phyloP scores from a whole-genome alignment of 768 basidiomycete species.

The Trametes cingulata region DNA sequence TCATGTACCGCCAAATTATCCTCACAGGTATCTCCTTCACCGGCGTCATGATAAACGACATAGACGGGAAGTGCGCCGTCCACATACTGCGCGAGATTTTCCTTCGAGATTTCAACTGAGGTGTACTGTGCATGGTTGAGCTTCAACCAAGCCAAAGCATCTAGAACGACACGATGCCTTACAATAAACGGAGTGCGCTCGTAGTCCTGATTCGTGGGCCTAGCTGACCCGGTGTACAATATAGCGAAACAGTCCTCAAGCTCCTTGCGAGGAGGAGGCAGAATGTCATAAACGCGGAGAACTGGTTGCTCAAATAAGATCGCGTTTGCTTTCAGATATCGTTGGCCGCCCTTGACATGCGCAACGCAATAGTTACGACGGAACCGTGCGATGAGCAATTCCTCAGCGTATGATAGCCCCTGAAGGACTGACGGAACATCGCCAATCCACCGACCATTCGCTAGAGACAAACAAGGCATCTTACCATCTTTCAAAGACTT shows the following conservation, averaged over 20 bases:
- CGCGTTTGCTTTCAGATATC: slow-evolving; percentile 38
- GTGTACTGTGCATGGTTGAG: too few species aligned
- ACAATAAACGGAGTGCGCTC: slow-evolving; percentile 22
- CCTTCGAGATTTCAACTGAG: too few species aligned
- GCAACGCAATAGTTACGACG: slow-evolving; percentile 23
- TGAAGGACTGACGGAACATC: slow-evolving; percentile 16
- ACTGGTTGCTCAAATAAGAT: slow-evolving; percentile 36
- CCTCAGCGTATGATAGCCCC: slow-evolving; percentile 18
- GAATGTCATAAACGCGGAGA: slow-evolving; percentile 31
- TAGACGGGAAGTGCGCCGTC: too few species aligned
- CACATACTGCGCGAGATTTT: too few species aligned
- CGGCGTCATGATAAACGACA: too few species aligned
- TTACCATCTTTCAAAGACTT: too few species aligned
- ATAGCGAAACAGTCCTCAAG: slow-evolving; percentile 34
- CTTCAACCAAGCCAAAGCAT: neutral
- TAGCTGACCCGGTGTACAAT: slow-evolving; percentile 35
- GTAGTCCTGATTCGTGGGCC: slow-evolving; percentile 28
- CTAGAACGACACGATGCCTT: neutral
- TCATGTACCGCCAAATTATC: too few species aligned
- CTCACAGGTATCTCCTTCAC: too few species aligned
- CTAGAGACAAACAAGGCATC: too few species aligned
- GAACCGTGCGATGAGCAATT: slow-evolving; percentile 14
- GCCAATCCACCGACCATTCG: slow-evolving; percentile 26
- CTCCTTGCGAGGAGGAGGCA: slow-evolving; percentile 36
- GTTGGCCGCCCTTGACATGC: slow-evolving; percentile 2